Percentiles rank a stretch among this genome's conserved stretches.
Conservation (phyloP, 805 yeast species). For the Tetrapisispora namnaoensis region DNA sequence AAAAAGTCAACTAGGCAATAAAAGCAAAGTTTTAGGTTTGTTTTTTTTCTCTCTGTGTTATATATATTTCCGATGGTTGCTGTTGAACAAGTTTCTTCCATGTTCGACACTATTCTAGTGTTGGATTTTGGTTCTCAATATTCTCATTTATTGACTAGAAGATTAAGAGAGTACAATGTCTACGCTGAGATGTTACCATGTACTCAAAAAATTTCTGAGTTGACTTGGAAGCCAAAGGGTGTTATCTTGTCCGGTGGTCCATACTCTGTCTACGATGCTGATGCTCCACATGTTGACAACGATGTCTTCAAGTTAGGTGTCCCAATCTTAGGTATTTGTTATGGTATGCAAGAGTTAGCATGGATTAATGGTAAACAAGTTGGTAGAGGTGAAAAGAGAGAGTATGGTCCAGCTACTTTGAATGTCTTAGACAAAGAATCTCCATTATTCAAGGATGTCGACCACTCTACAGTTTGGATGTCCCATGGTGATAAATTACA, state of each 20-base stretch:
- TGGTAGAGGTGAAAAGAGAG: slow-evolving; percentile 93
- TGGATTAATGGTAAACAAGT: slow-evolving; percentile 92
- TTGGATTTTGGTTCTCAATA: slow-evolving; percentile 98
- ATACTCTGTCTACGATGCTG: slow-evolving; percentile 91
- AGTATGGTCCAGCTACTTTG: slow-evolving; percentile 92
- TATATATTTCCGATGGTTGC: slow-evolving; percentile 6
- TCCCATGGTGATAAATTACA: slow-evolving; percentile 95
- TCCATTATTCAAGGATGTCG: slow-evolving; percentile 77
- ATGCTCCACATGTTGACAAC: slow-evolving; percentile 95
- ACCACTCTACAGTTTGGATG: slow-evolving; percentile 98
- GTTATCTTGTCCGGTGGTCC: slow-evolving; percentile 95
- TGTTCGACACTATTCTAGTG: slow-evolving; percentile 94
- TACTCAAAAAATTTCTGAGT: slow-evolving; percentile 90
- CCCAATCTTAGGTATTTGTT: slow-evolving; percentile 95
- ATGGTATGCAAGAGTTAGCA: slow-evolving; percentile 98
- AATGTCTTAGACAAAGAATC: slow-evolving; percentile 57
- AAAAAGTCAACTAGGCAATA: too few species aligned
- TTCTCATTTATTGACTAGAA: slow-evolving; percentile 91
- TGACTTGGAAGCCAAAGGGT: slow-evolving; percentile 93
- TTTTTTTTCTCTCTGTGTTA: not conserved
- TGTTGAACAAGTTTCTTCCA: slow-evolving; percentile 59
- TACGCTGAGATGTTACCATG: slow-evolving; percentile 99
- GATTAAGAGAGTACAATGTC: slow-evolving; percentile 94
- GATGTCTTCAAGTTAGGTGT: slow-evolving; percentile 84
- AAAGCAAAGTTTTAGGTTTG: not conserved